Evolutionary conservation across 148 eudicot species (phyloP), one percentile per base, ranked within the genome.

Genomic region (Mesembryanthemum crystallinum): DNA sequence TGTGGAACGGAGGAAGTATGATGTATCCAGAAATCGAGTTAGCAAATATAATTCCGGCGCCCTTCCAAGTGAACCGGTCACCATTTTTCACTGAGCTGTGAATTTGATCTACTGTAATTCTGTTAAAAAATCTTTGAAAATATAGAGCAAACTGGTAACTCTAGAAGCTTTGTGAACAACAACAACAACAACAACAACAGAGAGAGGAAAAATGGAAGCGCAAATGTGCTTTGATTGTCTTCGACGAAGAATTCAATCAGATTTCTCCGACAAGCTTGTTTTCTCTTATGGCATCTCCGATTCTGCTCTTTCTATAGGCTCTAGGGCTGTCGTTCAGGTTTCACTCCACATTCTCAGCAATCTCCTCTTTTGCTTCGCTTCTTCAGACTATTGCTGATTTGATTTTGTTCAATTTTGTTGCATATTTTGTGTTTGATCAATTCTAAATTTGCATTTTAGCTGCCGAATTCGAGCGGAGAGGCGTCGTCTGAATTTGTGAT

Each of bases 321-420:
- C 91, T 49, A 67, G 71, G 21, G 92, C 94, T 72, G 72, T 92
- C 43, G 88, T 92, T 73, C 85, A 90, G 89, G 97, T 92, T 23
- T 29, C 20, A 21, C n/a, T 8, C 20, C 24, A 32, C 13, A 3
- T 28, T 67, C 21, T 25, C 29, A 10, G 21, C 17, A 20, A 4
- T 13, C 1, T 17, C 58, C 1, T 17, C 58, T 18, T 28, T 32
- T 30, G 39, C n/a, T 39, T 3, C 6, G 27, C 47, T 30, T 17
- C 32, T 42, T 59, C 28, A 14, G 28, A 5, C 43, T 11, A 60
- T 43, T 14, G 33, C 25, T 42, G 28, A 43, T 24, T 62, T 6
- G 11, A 2, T 33, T 61, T 49, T n/a, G 0, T 10, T 10, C 2
- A 1, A 60, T 54, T 52, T 23, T 43, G 49, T 43, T 11, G 14